These are phyloP conservation scores for Ramaria rubella DNA, from an alignment of 768 basidiomycete genomes.

Conservation along the genomic window DNA sequence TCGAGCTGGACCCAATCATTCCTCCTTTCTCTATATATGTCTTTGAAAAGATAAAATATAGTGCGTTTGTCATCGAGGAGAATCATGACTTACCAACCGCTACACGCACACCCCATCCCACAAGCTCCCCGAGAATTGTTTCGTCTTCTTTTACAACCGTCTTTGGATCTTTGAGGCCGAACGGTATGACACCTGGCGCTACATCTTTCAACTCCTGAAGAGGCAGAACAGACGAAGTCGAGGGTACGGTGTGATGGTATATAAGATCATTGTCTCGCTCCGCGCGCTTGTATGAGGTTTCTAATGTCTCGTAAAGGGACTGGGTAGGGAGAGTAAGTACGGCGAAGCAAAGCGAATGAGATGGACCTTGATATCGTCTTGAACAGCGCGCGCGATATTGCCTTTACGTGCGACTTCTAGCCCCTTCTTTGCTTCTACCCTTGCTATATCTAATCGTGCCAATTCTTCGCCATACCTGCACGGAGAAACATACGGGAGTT, in stretches of 20 bases:
- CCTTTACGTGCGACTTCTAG: conserved; percentile 60
- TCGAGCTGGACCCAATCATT: conserved; percentile 62
- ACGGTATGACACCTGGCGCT: conserved; percentile 43
- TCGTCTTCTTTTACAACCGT: conserved; percentile 45
- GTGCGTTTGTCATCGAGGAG: neutral
- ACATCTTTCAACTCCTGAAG: conserved; percentile 66
- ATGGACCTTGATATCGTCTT: conserved; percentile 74
- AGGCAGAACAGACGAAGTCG: conserved; percentile 55
- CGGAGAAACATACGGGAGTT: conserved; percentile 11
- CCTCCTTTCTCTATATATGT: conserved; percentile 83
- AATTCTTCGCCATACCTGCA: conserved; percentile 84
- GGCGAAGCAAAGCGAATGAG: neutral
- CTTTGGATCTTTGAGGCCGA: conserved; percentile 52
- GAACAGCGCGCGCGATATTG: conserved; percentile 53
- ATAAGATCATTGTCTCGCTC: conserved; percentile 93
- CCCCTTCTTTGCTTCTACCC: conserved; percentile 59
- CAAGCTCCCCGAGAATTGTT: conserved; percentile 66
- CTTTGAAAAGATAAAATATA: conserved; percentile 29
- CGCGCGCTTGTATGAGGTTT: conserved; percentile 61
- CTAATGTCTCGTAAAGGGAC: conserved; percentile 71
- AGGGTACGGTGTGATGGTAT: conserved; percentile 83
- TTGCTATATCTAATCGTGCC: conserved; percentile 67
- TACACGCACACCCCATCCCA: conserved; percentile 81
- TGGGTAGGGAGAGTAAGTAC: conserved; percentile 25
- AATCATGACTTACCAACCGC: conserved; percentile 64